A percentile compares a stretch with the other conserved stretches of the same genome.
phyloP scores from a whole-genome alignment of 176 grass and related monocot species.

The Paspalum notatum region DNA sequence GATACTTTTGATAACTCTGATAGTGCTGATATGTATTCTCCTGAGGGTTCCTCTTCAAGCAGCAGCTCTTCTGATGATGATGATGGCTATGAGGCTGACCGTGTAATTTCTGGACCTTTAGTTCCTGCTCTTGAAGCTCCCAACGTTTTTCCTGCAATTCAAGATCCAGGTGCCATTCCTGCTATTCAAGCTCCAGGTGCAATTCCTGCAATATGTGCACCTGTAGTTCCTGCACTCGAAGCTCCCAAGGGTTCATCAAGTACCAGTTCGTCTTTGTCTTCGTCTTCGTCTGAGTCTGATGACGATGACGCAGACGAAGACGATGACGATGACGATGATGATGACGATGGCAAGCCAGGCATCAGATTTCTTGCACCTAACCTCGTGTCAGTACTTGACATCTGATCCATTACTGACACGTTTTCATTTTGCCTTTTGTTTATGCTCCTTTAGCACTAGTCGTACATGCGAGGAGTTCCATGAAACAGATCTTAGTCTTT shows the following conservation, averaged over 20 bases:
- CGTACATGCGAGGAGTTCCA: neutral
- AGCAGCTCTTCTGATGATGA: slow-evolving; percentile 42
- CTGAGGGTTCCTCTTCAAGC: slow-evolving; percentile 43
- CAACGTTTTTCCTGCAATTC: neutral
- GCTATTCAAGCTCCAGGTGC: neutral
- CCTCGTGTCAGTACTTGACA: neutral
- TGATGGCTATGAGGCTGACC: neutral
- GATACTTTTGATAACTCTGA: slow-evolving; percentile 52
- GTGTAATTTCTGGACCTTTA: neutral
- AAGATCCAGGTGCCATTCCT: neutral
- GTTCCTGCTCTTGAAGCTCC: neutral
- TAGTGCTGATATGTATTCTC: slow-evolving; percentile 56
- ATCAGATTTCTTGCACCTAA: neutral
- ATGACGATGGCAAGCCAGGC: neutral
- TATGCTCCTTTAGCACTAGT: neutral
- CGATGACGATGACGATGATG: neutral
- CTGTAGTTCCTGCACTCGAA: neutral
- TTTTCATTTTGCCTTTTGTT: neutral
- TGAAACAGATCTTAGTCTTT: neutral
- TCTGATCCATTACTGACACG: neutral
- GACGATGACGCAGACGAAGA: too few species aligned
- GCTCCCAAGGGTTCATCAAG: neutral
- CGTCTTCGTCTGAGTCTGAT: neutral
- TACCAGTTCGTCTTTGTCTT: neutral
- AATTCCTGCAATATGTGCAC: neutral